Conservation (phyloP, 257 asterid species). For the Rhazya stricta region DNA sequence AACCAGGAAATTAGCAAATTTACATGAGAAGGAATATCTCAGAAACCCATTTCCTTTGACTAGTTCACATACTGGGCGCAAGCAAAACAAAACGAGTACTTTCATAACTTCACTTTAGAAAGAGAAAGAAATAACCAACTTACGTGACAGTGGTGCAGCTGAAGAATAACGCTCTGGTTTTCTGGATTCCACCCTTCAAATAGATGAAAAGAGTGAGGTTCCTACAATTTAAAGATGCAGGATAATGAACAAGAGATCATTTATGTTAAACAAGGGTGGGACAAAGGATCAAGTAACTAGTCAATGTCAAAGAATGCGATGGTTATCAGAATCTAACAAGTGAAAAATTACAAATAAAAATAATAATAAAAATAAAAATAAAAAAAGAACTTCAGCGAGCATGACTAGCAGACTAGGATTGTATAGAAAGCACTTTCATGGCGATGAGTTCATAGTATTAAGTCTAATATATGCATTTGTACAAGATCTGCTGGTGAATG, state of each 20-base stretch:
- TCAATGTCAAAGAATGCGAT: slow-evolving; percentile 5
- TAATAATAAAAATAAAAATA: too few relatives aligned
- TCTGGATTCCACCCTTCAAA: slow-evolving; percentile 99
- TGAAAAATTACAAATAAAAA: too few relatives aligned
- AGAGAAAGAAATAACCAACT: slow-evolving; percentile 28
- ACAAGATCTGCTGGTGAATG: background rate
- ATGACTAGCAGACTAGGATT: background rate
- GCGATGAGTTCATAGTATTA: background rate
- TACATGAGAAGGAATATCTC: slow-evolving; percentile 5
- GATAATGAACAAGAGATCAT: slow-evolving; percentile 35
- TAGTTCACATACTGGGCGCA: background rate
- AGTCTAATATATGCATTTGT: background rate
- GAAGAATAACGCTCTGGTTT: slow-evolving; percentile 98
- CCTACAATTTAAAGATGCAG: slow-evolving; percentile 58
- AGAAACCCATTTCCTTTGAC: background rate
- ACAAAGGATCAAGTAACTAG: background rate
- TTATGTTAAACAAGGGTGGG: slow-evolving; percentile 14
- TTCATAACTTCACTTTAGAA: slow-evolving; percentile 2
- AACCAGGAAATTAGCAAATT: slow-evolving; percentile 23
- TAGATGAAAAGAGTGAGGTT: slow-evolving; percentile 85
- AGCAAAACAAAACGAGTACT: background rate
- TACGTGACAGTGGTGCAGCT: slow-evolving; percentile 98
- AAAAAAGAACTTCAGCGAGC: background rate
- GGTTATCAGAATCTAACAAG: background rate
- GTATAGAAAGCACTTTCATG: background rate